A percentile compares a stretch with the other conserved stretches of the same genome.
phyloP scores from a whole-genome alignment of 2,329 filamentous ascomycete species.

The Neofusicoccum laricinum region DNA sequence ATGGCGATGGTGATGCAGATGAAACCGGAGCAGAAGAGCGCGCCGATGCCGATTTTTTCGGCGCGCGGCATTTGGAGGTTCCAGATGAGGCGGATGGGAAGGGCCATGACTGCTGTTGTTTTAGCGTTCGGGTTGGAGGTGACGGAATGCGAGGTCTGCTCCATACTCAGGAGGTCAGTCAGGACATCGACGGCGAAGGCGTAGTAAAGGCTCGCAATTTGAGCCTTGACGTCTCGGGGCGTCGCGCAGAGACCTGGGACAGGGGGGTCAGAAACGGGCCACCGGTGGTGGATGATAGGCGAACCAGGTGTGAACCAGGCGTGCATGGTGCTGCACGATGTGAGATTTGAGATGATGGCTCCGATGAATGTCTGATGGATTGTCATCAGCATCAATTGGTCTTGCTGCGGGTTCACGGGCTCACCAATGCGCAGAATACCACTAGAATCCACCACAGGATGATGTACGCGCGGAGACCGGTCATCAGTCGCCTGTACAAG shows the following conservation, averaged over 20 bases:
- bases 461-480: conserved; percentile 31
- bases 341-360: conserved; percentile 35
- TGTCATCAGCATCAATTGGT: neutral
- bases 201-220: conserved; percentile 35
- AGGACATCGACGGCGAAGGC: conserved; percentile 35
- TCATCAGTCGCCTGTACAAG: conserved; percentile 38
- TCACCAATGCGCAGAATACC: conserved; percentile 33
- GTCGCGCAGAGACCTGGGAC: conserved; percentile 25
- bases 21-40: conserved; percentile 26
- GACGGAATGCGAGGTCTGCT: neutral
- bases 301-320: conserved; percentile 32
- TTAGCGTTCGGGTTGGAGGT: neutral
- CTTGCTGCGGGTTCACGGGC: conserved; percentile 12
- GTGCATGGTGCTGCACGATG: conserved; percentile 34
- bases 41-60: conserved; percentile 33
- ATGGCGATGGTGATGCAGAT: conserved; percentile 28
- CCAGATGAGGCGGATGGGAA: conserved; percentile 37
- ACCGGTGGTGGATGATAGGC: neutral
- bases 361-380: conserved; percentile 33
- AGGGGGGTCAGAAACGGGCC: neutral
- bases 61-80: conserved; percentile 33
- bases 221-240: conserved; percentile 27
- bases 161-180: conserved; percentile 35
- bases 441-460: conserved; percentile 38
- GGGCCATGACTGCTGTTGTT: conserved; percentile 33